These are phyloP conservation scores for Alternaria alternata DNA, from an alignment of 2,329 filamentous ascomycete genomes.

Conservation along the genomic window DNA sequence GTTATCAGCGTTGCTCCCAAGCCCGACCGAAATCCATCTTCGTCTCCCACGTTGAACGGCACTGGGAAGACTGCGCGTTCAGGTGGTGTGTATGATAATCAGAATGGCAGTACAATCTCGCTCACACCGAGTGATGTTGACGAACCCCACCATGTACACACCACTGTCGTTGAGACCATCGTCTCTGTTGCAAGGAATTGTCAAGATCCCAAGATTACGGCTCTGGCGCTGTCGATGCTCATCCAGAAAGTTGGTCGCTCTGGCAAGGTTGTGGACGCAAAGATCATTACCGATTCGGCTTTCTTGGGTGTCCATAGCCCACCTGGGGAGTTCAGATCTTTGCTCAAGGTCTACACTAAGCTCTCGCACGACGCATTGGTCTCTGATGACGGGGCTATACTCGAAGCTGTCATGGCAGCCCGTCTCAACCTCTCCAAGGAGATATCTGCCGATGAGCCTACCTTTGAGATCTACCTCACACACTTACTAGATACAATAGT, in stretches of 20 bases:
- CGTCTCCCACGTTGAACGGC: slow-evolving; percentile 59
- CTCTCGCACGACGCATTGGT: slow-evolving; percentile 76
- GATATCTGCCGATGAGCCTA: slow-evolving; percentile 71
- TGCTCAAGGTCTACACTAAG: slow-evolving; percentile 83
- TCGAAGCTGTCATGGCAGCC: slow-evolving; percentile 81
- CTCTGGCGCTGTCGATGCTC: slow-evolving; percentile 92
- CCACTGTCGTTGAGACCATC: slow-evolving; percentile 93
- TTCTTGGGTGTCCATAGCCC: slow-evolving; percentile 79
- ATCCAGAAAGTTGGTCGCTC: slow-evolving; percentile 94
- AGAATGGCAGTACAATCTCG: slow-evolving; percentile 78
- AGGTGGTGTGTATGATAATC: slow-evolving; percentile 56
- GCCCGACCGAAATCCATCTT: slow-evolving; percentile 58
- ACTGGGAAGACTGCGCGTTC: slow-evolving; percentile 54
- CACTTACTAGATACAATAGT: slow-evolving; percentile 87
- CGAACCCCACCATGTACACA: slow-evolving; percentile 78
- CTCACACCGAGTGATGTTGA: slow-evolving; percentile 78
- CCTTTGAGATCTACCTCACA: slow-evolving; percentile 84
- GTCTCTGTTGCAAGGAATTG: slow-evolving; percentile 85
- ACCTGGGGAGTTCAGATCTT: slow-evolving; percentile 80
- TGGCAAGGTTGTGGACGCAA: slow-evolving; percentile 78
- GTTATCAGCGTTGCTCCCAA: slow-evolving; percentile 78
- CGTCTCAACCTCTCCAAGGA: slow-evolving; percentile 79
- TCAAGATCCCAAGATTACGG: slow-evolving; percentile 89
- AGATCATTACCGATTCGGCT: slow-evolving; percentile 84
- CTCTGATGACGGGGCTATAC: slow-evolving; percentile 71